These are phyloP conservation scores for Annona squamosa DNA, from an alignment of 164 flowering plant genomes.

Conservation along the genomic window DNA sequence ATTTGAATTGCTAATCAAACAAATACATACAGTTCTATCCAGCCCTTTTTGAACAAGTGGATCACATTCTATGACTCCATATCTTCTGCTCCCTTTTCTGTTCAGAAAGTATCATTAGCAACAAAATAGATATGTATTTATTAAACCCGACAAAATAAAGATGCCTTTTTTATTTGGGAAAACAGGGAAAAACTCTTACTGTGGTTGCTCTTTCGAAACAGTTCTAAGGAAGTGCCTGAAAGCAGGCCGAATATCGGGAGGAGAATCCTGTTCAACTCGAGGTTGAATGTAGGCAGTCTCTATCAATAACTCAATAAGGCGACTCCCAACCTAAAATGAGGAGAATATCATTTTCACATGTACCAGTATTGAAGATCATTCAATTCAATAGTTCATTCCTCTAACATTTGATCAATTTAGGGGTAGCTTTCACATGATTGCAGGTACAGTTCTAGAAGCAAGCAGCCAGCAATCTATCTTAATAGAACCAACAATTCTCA, in stretches of 20 bases:
- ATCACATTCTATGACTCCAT: conserved; percentile 52
- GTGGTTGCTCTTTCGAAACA: conserved; percentile 24
- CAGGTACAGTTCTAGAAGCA: neutral
- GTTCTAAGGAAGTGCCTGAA: conserved; percentile 58
- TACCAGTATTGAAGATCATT: conserved; percentile 1
- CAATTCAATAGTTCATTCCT: neutral
- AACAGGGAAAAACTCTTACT: conserved; percentile 23
- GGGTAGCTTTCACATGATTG: neutral
- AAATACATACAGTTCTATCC: conserved; percentile 45
- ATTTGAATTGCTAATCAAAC: neutral
- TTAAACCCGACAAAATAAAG: neutral
- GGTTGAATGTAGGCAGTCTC: conserved; percentile 84
- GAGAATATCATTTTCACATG: conserved; percentile 5
- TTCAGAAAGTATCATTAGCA: conserved; percentile 7
- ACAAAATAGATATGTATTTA: neutral
- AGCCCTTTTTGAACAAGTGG: conserved; percentile 44
- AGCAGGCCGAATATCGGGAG: conserved; percentile 92
- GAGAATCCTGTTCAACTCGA: conserved; percentile 63
- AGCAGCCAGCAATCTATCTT: neutral
- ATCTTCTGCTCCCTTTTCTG: conserved; percentile 53
- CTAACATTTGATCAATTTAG: neutral
- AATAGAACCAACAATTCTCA: neutral
- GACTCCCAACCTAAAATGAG: conserved; percentile 74
- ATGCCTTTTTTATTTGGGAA: neutral
- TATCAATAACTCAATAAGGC: conserved; percentile 68